A percentile compares a stretch with the other conserved stretches of the same genome.
Conservation (phyloP, 2,329 filamentous ascomycete species). For the Thelonectria rubi region DNA sequence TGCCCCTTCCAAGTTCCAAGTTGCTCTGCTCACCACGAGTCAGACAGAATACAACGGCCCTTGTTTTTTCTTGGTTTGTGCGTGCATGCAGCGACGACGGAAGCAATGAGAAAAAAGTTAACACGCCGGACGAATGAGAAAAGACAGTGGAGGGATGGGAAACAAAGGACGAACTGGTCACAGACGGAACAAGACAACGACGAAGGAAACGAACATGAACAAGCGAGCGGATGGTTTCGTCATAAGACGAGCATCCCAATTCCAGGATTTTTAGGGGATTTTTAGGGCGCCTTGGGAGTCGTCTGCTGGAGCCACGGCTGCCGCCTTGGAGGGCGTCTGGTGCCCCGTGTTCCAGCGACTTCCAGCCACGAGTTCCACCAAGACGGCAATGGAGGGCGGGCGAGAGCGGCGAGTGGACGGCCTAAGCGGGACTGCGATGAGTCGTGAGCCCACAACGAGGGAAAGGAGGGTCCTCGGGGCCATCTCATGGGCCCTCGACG, state of each 20-base stretch:
- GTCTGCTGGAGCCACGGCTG: constrained; percentile 4
- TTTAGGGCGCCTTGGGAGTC: no score
- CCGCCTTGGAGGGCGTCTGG: not conserved
- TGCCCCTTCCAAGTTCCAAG: not conserved
- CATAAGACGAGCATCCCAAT: constrained; percentile 23
- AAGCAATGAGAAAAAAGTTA: not conserved
- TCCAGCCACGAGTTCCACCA: constrained; percentile 13
- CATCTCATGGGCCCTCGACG: not conserved
- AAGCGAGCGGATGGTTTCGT: constrained; percentile 17
- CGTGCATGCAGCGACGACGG: constrained; percentile 13
- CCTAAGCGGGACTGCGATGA: not conserved
- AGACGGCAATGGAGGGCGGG: constrained; percentile 16
- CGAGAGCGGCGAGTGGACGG: constrained; percentile 4
- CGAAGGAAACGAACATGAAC: not conserved
- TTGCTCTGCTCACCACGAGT: not conserved
- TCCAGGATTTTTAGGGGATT: constrained; percentile 15
- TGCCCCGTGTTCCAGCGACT: no score
- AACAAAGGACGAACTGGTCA: not conserved
- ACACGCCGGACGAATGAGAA: not conserved
- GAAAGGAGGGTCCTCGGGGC: not conserved
- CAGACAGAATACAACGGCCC: not conserved
- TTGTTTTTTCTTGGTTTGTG: constrained; percentile 20
- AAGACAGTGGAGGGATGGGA: no score
- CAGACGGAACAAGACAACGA: constrained; percentile 15
- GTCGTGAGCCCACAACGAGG: not conserved